These are phyloP conservation scores for Haplosporangium sp. DNA, from an alignment of 371 early-diverging fungal genomes.

Conservation along the genomic window DNA sequence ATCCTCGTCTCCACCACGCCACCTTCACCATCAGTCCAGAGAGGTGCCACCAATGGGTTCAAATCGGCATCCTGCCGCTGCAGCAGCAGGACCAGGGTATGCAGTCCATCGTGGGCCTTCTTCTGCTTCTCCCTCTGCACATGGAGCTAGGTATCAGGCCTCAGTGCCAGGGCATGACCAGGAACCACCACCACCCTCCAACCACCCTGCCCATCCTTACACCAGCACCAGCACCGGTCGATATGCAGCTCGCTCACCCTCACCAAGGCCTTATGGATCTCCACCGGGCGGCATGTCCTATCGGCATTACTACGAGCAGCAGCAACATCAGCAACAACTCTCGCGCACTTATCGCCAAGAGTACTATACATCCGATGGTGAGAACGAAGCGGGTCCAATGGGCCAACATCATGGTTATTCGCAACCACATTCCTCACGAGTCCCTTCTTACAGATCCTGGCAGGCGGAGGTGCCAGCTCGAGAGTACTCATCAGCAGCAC, in stretches of 20 bases:
- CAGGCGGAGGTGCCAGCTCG: slow-evolving; percentile 18
- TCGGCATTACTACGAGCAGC: slow-evolving; percentile 42
- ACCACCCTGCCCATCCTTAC: slow-evolving; percentile 21
- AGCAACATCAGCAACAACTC: slow-evolving; percentile 24
- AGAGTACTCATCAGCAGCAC: slow-evolving; percentile 20
- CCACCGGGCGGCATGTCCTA: slow-evolving; percentile 31
- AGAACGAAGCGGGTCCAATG: slow-evolving; percentile 18
- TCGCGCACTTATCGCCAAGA: slow-evolving; percentile 25
- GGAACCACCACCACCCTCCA: slow-evolving; percentile 15
- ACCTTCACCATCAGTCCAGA: slow-evolving; percentile 12
- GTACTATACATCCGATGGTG: slow-evolving; percentile 39
- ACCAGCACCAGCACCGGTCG: slow-evolving; percentile 1
- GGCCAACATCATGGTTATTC: slow-evolving; percentile 21
- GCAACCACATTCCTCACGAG: slow-evolving; percentile 13
- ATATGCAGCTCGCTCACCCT: slow-evolving; percentile 37
- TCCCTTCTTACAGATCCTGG: slow-evolving; percentile 21
- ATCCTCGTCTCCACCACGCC: slow-evolving; percentile 27
- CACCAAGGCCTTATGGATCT: slow-evolving; percentile 37
- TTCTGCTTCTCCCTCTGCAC: slow-evolving; percentile 1
- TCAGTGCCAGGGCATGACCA: slow-evolving; percentile 19
- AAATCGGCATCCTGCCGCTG: slow-evolving; percentile 14
- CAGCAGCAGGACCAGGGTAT: slow-evolving; percentile 16
- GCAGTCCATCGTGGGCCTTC: slow-evolving; percentile 14
- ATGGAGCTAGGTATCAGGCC: slow-evolving; percentile 18
- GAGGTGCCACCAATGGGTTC: slow-evolving; percentile 10